A percentile compares a stretch with the other conserved stretches of the same genome.
phyloP scores from a whole-genome alignment of 2,329 filamentous ascomycete genomes.

The Pyricularia pennisetigena region DNA sequence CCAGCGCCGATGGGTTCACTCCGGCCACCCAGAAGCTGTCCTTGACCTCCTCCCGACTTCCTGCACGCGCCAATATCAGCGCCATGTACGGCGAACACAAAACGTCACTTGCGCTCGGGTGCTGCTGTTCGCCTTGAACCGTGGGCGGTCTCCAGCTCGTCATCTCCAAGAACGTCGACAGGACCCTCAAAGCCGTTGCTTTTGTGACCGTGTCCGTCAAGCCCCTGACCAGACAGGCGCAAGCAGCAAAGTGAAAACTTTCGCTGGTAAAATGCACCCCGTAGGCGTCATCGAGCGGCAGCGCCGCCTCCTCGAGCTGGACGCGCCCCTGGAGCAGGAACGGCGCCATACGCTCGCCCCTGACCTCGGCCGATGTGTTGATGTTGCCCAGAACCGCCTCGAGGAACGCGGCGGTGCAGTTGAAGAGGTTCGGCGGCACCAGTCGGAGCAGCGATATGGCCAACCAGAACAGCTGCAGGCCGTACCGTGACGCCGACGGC shows the following conservation, averaged over 20 bases:
- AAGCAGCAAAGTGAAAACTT: slow-evolving; percentile 58
- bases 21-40: slow-evolving; percentile 53
- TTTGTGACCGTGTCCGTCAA: slow-evolving; percentile 54
- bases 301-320: slow-evolving; percentile 51
- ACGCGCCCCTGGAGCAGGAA: slow-evolving; percentile 50
- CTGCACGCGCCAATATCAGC: slow-evolving; percentile 47
- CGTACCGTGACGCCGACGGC: slow-evolving; percentile 56
- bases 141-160: slow-evolving; percentile 23
- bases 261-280: slow-evolving; percentile 55
- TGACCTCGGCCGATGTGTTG: slow-evolving; percentile 48
- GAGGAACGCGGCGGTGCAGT: slow-evolving; percentile 54
- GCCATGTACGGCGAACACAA: slow-evolving; percentile 47
- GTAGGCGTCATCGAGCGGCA: slow-evolving; percentile 53
- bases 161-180: slow-evolving; percentile 52
- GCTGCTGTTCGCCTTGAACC: slow-evolving; percentile 17
- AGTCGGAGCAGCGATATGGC: slow-evolving; percentile 57
- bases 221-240: slow-evolving; percentile 53
- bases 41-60: slow-evolving; percentile 48
- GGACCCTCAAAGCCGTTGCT: slow-evolving; percentile 45
- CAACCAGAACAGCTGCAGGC: slow-evolving; percentile 61
- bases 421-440: slow-evolving; percentile 53
- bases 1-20: slow-evolving; percentile 33
- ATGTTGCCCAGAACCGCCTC: slow-evolving; percentile 57
- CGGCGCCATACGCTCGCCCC: slow-evolving; percentile 47
- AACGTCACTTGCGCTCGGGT: slow-evolving; percentile 16